Evolutionary conservation across 2,329 filamentous ascomycete genomes (phyloP), one percentile per base, ranked within the genome.

Genomic region (Ophiosphaerella narmari): DNA sequence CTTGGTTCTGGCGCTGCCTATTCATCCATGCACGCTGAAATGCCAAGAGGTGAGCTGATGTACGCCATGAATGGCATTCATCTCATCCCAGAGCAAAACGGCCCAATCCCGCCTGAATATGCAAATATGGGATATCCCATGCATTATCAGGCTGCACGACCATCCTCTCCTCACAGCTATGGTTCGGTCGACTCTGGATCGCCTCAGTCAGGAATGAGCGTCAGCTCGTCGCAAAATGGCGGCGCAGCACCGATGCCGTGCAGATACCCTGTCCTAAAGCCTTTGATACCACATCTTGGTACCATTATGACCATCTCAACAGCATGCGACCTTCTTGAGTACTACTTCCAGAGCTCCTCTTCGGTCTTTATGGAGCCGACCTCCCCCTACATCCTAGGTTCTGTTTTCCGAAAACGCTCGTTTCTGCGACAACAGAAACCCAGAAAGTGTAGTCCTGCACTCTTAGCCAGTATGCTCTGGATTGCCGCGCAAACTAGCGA

Each of bases 381-480:
- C 70, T 96, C 91, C 11, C 91, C 92, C 0, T 96, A 96, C 68
- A 87, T 96, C 18, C 81, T 96, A 12, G 90, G 89, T 11, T 93
- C 91, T 54, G 86, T 96, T 43, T 95, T 96, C 75, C 85, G 92
- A 59, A 96, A 94, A 71, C 83, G 87, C 57, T 92, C 91, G 0
- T 91, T 97, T 72, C 78, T 97, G 39, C 89, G 95, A 62, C 88
- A 87, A 11, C 89, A 85, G 48, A 91, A 88, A 65, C 91, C 92
- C 14, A 82, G 92, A 53, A 82, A 81, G 50, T 96, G 91, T 67
- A 92, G 89, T 60, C 91, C 91, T 23, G 91, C 91, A 2, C 79
- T 97, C 24, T 80, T 97, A 24, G 89, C 92, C 24, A 96, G 91
- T 72, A 96, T 97, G 83, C 83, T 97, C n/a, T 96, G 91, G 91